Conservation (phyloP, 2,329 filamentous ascomycete species). For the Aureobasidium zeae region DNA sequence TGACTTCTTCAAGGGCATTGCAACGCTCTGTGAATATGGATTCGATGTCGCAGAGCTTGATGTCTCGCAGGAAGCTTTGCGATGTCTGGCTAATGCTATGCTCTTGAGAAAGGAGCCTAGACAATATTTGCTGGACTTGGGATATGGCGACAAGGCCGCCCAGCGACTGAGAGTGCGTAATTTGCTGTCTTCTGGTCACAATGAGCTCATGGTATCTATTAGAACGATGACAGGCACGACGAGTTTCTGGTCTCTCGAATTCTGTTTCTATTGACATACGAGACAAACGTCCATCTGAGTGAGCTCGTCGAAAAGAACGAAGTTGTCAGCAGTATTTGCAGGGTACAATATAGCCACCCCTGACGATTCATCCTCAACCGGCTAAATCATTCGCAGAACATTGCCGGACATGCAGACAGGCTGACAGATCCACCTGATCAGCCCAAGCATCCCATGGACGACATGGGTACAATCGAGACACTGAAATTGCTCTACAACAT, state of each 20-base stretch:
- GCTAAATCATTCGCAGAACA: constrained; percentile 38
- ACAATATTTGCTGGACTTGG: constrained; percentile 63
- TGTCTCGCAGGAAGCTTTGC: constrained; percentile 64
- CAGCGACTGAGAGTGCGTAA: constrained; percentile 51
- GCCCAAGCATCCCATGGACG: constrained; percentile 52
- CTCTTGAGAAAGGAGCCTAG: constrained; percentile 59
- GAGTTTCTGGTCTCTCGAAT: constrained; percentile 79
- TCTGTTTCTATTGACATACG: constrained; percentile 71
- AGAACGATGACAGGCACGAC: constrained; percentile 65
- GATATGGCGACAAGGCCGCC: constrained; percentile 58
- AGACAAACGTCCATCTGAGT: constrained; percentile 57
- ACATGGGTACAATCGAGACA: constrained; percentile 74
- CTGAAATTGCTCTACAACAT: constrained; percentile 86
- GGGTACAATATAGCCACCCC: constrained; percentile 22
- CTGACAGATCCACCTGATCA: constrained; percentile 6
- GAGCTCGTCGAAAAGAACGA: constrained; percentile 56
- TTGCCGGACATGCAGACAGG: constrained; percentile 51
- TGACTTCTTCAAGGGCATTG: constrained; percentile 60
- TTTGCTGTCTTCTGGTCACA: not conserved
- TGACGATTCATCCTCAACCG: not conserved
- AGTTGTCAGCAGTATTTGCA: constrained; percentile 58
- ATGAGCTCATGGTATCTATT: not conserved
- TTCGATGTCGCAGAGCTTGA: constrained; percentile 56
- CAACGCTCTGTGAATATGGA: constrained; percentile 61
- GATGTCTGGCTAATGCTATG: constrained; percentile 78